Base-by-base conservation (phyloP, 2,329 filamentous ascomycete genomes). In the Diaporthe vaccinii region DNA sequence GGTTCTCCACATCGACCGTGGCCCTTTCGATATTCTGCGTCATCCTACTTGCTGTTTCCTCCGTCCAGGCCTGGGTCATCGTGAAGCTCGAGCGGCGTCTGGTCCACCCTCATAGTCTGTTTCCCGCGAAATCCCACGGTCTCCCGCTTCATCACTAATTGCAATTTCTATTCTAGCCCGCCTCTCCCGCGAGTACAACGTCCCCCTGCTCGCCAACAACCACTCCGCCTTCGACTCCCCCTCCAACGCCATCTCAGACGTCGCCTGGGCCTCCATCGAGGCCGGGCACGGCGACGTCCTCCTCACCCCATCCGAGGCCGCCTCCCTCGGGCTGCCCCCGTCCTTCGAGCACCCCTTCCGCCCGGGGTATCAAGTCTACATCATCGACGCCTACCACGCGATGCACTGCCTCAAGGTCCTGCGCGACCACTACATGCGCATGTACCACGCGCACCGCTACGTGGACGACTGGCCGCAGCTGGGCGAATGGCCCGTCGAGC, bases 351-450 rank as follows among this genome's bases (percentile, higher is more conserved):
- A 81, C 69, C 62, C 77, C 4, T 82, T 82, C 70, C 81, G 81
- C 0, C 82, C 81, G 80, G 82, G 82, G 58, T 46, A 76, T 6
- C 79, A 79, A 7, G 62, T 82, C 15, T 82, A 82, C 62, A 72
- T 82, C 22, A 65, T 83, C n/a, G 77, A 82, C 55, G 81, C 78
- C 7, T 79, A 75, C 65, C 81, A 83, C 72, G 79, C 79, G 49
- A 65, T 83, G 14, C 81, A 83, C 73, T 83, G 82, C 70, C 67
- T 83, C 22, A 80, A 79, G 68, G 74, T 73, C 31, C 68, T 78
- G 14, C 73, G 78, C 72, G 70, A 55, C 25, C 51, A 55, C 51
- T 36, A 58, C 55, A 36, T 58, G 55, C 20, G 55, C 28, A 36
- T 58, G 55, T 58, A 22, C 31, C 31, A 58, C 55, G 31, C 31